A percentile compares a stretch with the other conserved stretches of the same genome.
These are phyloP conservation scores for Cladosporium sp. DNA, from an alignment of 2,329 filamentous ascomycete species.

Conservation along the genomic window DNA sequence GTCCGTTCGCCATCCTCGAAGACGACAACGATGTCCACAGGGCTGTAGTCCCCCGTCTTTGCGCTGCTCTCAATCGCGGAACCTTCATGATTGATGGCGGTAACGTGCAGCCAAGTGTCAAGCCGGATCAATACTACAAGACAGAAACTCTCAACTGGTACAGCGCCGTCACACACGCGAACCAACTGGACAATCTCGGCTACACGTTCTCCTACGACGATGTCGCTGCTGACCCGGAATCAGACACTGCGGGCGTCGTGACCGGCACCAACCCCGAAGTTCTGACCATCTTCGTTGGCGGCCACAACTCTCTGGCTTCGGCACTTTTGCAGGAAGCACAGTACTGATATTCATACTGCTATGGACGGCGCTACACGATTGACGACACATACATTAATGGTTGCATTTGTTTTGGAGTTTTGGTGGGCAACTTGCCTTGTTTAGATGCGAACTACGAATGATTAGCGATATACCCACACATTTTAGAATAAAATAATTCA, in stretches of 20 bases:
- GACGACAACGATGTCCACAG: constrained; percentile 44
- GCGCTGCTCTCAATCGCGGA: constrained; percentile 73
- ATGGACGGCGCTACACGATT: background rate
- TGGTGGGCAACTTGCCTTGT: background rate
- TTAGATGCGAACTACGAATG: background rate
- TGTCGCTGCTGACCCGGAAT: constrained; percentile 58
- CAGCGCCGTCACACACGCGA: constrained; percentile 58
- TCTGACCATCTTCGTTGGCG: constrained; percentile 51
- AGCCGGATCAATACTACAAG: constrained; percentile 52
- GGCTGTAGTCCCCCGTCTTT: constrained; percentile 69
- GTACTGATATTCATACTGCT: background rate
- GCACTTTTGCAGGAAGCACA: constrained; percentile 3
- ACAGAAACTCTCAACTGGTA: constrained; percentile 40
- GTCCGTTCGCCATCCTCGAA: constrained; percentile 56
- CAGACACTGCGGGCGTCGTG: constrained; percentile 54
- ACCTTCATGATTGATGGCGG: constrained; percentile 61
- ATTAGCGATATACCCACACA: constrained; percentile 3
- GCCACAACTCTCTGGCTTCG: constrained; percentile 26
- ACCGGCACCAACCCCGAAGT: constrained; percentile 43
- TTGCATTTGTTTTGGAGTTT: constrained; percentile 15
- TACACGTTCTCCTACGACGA: constrained; percentile 70
- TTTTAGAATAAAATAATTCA: background rate
- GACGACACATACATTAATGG: constrained; percentile 1
- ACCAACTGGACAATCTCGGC: constrained; percentile 59
- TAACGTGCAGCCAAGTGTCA: constrained; percentile 47